Conservation (phyloP, 306 rosid genomes). For the Vigna unguiculata region DNA sequence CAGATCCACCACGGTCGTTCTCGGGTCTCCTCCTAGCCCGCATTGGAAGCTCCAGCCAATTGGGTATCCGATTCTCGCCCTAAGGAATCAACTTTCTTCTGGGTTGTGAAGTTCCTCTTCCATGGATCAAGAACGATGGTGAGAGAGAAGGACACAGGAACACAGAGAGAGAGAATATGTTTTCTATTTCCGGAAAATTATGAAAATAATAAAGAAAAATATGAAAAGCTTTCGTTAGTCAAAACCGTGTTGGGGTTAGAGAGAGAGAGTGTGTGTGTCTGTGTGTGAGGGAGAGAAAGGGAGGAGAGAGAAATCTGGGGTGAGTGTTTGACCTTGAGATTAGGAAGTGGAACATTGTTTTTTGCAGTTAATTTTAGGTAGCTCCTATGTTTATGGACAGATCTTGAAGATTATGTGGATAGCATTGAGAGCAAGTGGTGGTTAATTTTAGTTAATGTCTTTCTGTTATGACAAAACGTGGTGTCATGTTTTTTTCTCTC, state of each 20-base stretch:
- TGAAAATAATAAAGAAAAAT: constrained; percentile 25
- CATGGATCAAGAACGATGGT: constrained; percentile 52
- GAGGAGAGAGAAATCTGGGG: constrained; percentile 46
- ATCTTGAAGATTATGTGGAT: constrained; percentile 54
- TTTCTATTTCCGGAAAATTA: constrained; percentile 52
- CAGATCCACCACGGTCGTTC: constrained; percentile 66
- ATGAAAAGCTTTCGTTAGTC: constrained; percentile 42
- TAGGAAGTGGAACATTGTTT: constrained; percentile 32
- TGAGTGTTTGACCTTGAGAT: constrained; percentile 67
- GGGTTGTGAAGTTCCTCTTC: constrained; percentile 50
- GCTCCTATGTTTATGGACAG: constrained; percentile 58
- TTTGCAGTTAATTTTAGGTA: constrained; percentile 47
- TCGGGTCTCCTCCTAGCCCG: constrained; percentile 59
- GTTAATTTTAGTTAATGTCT: constrained; percentile 49
- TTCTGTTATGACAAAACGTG: background rate
- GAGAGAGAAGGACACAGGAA: constrained; percentile 28
- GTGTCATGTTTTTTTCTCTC: background rate
- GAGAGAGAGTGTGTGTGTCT: constrained; percentile 32
- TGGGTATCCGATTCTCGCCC: constrained; percentile 37
- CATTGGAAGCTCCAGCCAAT: constrained; percentile 57
- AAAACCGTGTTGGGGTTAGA: constrained; percentile 62
- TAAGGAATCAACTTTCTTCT: constrained; percentile 46
- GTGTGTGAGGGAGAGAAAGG: background rate
- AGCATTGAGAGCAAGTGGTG: constrained; percentile 23
- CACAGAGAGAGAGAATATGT: constrained; percentile 27